These are phyloP conservation scores for Dioszegia aurantiaca DNA, from an alignment of 768 basidiomycete genomes.

Conservation along the genomic window DNA sequence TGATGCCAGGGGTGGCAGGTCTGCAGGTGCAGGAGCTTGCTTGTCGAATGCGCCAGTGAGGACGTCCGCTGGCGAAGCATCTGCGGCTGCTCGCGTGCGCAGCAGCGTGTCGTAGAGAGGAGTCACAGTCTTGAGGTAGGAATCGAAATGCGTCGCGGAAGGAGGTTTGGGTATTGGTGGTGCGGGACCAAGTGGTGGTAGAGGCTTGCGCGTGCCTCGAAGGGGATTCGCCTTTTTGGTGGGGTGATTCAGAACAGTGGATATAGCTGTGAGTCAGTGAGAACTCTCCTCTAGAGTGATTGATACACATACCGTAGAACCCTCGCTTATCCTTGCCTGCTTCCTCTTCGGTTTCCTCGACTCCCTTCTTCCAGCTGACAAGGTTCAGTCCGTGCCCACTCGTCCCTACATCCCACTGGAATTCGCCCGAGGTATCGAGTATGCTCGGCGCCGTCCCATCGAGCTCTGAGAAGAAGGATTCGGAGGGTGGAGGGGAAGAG, in stretches of 20 bases:
- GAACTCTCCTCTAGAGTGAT: not conserved
- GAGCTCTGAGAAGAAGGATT: constrained; percentile 42
- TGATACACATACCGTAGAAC: constrained; percentile 69
- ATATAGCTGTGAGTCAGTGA: constrained; percentile 65
- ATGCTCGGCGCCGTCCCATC: constrained; percentile 43
- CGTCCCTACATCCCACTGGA: constrained; percentile 24
- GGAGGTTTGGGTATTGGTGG: constrained; percentile 52
- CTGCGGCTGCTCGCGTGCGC: constrained; percentile 25
- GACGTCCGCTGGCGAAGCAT: constrained; percentile 8
- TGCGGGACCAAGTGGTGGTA: constrained; percentile 63
- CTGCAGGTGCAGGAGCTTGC: constrained; percentile 30
- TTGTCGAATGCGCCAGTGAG: constrained; percentile 22
- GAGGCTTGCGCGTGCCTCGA: constrained; percentile 70
- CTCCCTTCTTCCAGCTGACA: constrained; percentile 48
- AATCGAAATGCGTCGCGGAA: constrained; percentile 47
- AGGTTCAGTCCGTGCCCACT: constrained; percentile 41
- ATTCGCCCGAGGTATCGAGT: constrained; percentile 24
- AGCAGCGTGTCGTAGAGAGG: constrained; percentile 41
- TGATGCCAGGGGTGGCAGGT: constrained; percentile 67
- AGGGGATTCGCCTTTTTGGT: constrained; percentile 79
- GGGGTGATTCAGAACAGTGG: constrained; percentile 88
- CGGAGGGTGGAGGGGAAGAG: constrained; percentile 38
- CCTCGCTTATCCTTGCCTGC: constrained; percentile 59
- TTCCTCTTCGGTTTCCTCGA: constrained; percentile 35
- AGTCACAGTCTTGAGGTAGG: constrained; percentile 53